Conservation (phyloP, 768 basidiomycete species). For the Antrodiella citrinella region DNA sequence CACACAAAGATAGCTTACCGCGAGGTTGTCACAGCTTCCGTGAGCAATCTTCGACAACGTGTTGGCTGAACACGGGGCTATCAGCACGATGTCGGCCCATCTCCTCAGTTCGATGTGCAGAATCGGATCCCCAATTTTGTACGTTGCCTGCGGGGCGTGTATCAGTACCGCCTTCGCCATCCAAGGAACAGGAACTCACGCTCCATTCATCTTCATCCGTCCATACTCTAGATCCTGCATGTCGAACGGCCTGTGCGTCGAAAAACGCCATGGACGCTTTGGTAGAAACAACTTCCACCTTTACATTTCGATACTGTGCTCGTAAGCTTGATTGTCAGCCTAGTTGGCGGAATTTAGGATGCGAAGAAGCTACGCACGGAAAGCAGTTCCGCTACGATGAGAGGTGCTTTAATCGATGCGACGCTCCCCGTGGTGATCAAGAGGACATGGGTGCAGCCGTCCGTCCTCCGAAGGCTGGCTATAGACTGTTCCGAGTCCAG, state of each 20-base stretch:
- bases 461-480: constrained; percentile 1
- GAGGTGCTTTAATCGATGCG: constrained; percentile 86
- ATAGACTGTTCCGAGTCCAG: neutral
- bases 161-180: neutral
- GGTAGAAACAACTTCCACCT: constrained; percentile 79
- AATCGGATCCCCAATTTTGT: constrained; percentile 82
- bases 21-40: constrained; percentile 86
- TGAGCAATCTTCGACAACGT: constrained; percentile 88
- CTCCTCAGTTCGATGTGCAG: constrained; percentile 90
- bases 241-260: constrained; percentile 40
- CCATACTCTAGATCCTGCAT: constrained; percentile 65
- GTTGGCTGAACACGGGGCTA: constrained; percentile 96
- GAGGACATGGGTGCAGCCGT: constrained; percentile 55
- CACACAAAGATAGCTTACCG: constrained; percentile 42
- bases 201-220: constrained; percentile 90
- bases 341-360: too few relatives aligned
- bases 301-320: constrained; percentile 61
- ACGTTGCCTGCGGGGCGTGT: constrained; percentile 43
- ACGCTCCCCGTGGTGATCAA: constrained; percentile 93
- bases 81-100: constrained; percentile 94
- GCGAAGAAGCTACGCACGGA: constrained; percentile 36
- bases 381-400: constrained; percentile 75
- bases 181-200: constrained; percentile 37
- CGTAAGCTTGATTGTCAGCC: neutral
- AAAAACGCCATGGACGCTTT: constrained; percentile 75